Evolutionary conservation across 768 basidiomycete genomes (phyloP).

Genomic region (Rhodotorula graminis): DNA sequence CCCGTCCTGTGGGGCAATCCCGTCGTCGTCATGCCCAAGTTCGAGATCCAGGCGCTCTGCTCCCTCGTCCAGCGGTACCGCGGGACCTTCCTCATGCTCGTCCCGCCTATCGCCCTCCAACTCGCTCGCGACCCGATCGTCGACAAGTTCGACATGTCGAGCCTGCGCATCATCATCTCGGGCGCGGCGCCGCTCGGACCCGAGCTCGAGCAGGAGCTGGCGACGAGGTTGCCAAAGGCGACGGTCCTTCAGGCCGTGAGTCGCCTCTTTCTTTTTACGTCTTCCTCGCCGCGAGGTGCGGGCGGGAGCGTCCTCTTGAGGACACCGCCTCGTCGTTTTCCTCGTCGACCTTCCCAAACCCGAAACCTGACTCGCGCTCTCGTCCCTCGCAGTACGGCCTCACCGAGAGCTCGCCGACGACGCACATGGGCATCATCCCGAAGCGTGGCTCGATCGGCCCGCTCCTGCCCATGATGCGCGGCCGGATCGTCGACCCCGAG

Average conservation of each 20-base stretch:
- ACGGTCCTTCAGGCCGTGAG: slow-evolving; percentile 14
- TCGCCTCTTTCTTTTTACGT: background rate
- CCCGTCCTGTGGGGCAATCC: slow-evolving; percentile 56
- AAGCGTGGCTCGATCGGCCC: slow-evolving; percentile 32
- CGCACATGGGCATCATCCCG: slow-evolving; percentile 14
- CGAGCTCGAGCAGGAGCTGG: slow-evolving; percentile 38
- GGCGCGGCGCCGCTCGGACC: slow-evolving; percentile 43
- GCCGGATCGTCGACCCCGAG: slow-evolving; percentile 33
- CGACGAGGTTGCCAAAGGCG: slow-evolving; percentile 12
- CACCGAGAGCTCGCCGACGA: slow-evolving; percentile 36
- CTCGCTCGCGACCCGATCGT: slow-evolving; percentile 36
- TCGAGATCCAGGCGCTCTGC: slow-evolving; percentile 67
- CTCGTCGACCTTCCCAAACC: background rate
- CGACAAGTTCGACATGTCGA: slow-evolving; percentile 38
- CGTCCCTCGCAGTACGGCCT: slow-evolving; percentile 25
- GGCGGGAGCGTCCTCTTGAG: no score
- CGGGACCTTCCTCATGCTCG: slow-evolving; percentile 50
- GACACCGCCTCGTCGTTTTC: no score
- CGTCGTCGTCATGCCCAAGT: slow-evolving; percentile 60
- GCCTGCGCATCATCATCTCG: slow-evolving; percentile 28
- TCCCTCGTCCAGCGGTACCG: slow-evolving; percentile 61
- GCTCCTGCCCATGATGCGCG: slow-evolving; percentile 32
- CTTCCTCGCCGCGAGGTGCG: no score
- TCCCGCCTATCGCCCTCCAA: slow-evolving; percentile 40
- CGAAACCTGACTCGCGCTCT: no score